Evolutionary conservation across 2,329 filamentous ascomycete species (phyloP).

Genomic region (Ascochyta koolunga): DNA sequence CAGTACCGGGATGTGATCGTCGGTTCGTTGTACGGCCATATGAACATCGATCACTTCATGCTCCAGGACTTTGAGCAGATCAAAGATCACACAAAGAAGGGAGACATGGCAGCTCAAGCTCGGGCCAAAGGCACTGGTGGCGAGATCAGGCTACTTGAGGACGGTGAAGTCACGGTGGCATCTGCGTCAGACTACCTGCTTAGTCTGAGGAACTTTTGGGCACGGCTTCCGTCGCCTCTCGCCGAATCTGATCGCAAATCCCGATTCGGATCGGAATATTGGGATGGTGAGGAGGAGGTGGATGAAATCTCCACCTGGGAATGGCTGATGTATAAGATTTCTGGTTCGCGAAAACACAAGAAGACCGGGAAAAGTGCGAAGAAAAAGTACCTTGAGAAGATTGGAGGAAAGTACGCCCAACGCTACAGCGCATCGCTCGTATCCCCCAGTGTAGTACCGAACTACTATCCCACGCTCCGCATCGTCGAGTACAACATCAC

Average conservation of each 20-base stretch:
- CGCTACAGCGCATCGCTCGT: conserved; percentile 83
- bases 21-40: conserved; percentile 83
- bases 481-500: conserved; percentile 93
- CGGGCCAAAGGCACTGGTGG: conserved; percentile 50
- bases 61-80: conserved; percentile 84
- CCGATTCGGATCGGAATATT: conserved; percentile 3
- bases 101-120: conserved; percentile 45
- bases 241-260: conserved; percentile 24
- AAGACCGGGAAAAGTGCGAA: conserved; percentile 49
- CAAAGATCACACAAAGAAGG: conserved; percentile 60
- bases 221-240: conserved; percentile 66
- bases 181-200: conserved; percentile 81
- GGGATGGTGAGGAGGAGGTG: conserved; percentile 23
- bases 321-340: conserved; percentile 24
- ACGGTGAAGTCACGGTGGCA: conserved; percentile 63
- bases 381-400: conserved; percentile 67
- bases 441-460: conserved; percentile 87
- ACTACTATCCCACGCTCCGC: conserved; percentile 87
- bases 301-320: conserved; percentile 28
- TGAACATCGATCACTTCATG: conserved; percentile 99
- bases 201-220: conserved; percentile 79
- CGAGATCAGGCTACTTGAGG: conserved; percentile 39
- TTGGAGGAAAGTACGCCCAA: conserved; percentile 83
- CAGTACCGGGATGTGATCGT: conserved; percentile 92
- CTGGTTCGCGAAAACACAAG: conserved; percentile 20